Evolutionary conservation across 176 grass and related monocot genomes (phyloP), one percentile per base, ranked within the genome.

Genomic region (Ampelocalamus luodianensis): DNA sequence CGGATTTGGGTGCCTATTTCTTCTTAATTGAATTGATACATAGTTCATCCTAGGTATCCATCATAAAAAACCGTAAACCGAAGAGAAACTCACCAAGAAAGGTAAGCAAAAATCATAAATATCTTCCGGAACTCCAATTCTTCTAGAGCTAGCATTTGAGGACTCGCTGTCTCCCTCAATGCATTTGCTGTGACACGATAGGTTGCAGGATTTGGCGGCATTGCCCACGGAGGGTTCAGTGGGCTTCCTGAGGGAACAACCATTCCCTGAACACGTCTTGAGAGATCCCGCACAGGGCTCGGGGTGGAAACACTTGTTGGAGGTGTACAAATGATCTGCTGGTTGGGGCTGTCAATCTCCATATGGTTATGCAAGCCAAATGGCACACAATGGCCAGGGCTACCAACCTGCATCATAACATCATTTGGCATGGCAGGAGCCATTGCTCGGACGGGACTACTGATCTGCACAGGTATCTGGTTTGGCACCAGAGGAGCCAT

Each of bases 121-220:
- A 24, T 85, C 79, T 74, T 58, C 56, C 13, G 61, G 56, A 40
- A 97, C 71, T 94, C 94, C 5, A 92, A 66, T 39, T 92, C 65
- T 10, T 77, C 94, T 48, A 94, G 46, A 36, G 88, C 88, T 11
- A 83, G 8, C 88, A 97, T 90, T 23, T 90, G 71, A 64, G 53
- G 78, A 34, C 71, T 89, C 16, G 15, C 68, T 37, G 49, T 56
- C 18, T 10, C 62, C 9, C 63, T 54, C 23, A 50, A 74, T 51
- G 61, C 12, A 23, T 85, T 54, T 22, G 8, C 14, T 2, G 20
- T 37, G 0, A 10, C 26, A 80, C 15, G 22, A 51, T 34, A 16
- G 5, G 20, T 64, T 42, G 17, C 16, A 20, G 65, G 66, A 1
- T 12, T 55, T 54, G 34, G 63, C n/a, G 51, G 65, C 50, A 71